These are phyloP conservation scores for Ceratocystis destructans DNA, from an alignment of 2,329 filamentous ascomycete genomes.

Conservation along the genomic window DNA sequence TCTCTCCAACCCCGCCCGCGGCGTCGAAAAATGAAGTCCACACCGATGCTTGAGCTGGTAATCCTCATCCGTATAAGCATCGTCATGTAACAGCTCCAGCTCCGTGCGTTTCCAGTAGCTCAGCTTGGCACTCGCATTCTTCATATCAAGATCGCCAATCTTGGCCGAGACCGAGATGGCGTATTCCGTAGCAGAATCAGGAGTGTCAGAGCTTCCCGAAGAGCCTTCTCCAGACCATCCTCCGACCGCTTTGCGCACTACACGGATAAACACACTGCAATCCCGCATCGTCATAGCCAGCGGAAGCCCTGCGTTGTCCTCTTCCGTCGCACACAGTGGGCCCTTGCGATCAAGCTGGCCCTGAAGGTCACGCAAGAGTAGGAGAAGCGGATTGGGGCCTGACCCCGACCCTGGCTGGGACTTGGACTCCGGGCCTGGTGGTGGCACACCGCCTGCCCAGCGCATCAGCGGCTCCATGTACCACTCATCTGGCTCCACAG, in stretches of 20 bases:
- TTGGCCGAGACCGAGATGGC: constrained; percentile 21
- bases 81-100: constrained; percentile 45
- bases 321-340: constrained; percentile 31
- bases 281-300: constrained; percentile 71
- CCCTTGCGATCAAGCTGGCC: constrained; percentile 32
- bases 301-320: constrained; percentile 37
- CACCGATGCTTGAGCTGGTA: constrained; percentile 15
- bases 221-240: too few species aligned
- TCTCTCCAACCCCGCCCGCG: constrained; percentile 7
- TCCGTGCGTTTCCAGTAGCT: constrained; percentile 56
- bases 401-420: too few species aligned
- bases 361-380: constrained; percentile 28
- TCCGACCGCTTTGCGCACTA: constrained; percentile 25
- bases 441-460: constrained; percentile 17
- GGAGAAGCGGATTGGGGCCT: constrained; percentile 26
- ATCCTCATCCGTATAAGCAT: constrained; percentile 48
- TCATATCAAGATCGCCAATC: constrained; percentile 64
- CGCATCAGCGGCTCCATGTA: constrained; percentile 17
- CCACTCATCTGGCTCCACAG: constrained; percentile 19
- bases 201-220: background rate
- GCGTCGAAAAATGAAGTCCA: constrained; percentile 12
- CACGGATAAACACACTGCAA: constrained; percentile 59
- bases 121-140: constrained; percentile 52
- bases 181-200: constrained; percentile 20
- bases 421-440: background rate